phyloP scores from a whole-genome alignment of 169 alveolate species.

The Plasmodium billcollinsi region DNA sequence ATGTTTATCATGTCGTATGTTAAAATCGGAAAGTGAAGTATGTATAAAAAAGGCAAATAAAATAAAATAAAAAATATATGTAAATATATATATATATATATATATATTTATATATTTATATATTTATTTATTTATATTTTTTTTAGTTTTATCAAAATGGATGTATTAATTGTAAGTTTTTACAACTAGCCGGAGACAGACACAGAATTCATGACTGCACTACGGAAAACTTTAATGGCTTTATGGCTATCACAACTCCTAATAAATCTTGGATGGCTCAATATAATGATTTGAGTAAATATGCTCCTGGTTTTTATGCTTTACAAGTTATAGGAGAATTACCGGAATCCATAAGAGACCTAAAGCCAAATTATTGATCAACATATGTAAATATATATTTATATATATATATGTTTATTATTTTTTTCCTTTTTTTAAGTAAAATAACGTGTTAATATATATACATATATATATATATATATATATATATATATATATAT shows the following conservation, averaged over 20 bases:
- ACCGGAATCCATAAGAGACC: constrained; percentile 84
- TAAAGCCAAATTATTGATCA: constrained; percentile 27
- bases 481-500: too few relatives aligned
- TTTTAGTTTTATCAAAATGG: constrained; percentile 91
- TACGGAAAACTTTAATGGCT: constrained; percentile 88
- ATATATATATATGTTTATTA: too few relatives aligned
- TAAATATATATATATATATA: background rate
- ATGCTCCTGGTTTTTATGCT: constrained; percentile 92
- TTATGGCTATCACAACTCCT: constrained; percentile 90
- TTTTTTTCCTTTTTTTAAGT: too few relatives aligned
- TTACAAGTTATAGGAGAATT: constrained; percentile 90
- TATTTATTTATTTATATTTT: background rate
- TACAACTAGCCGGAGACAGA: constrained; percentile 91
- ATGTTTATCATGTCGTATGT: constrained; percentile 88
- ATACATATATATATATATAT: too few relatives aligned
- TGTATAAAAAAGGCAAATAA: background rate
- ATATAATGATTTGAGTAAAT: constrained; percentile 86
- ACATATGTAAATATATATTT: background rate
- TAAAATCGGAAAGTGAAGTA: constrained; percentile 89
- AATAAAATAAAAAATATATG: background rate
- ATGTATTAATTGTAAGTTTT: constrained; percentile 90
- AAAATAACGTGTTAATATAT: too few relatives aligned
- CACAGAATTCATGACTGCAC: constrained; percentile 90
- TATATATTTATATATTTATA: background rate
- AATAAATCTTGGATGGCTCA: constrained; percentile 92